These are phyloP conservation scores for Lactarius evosmus DNA, from an alignment of 768 basidiomycete genomes.

Conservation along the genomic window DNA sequence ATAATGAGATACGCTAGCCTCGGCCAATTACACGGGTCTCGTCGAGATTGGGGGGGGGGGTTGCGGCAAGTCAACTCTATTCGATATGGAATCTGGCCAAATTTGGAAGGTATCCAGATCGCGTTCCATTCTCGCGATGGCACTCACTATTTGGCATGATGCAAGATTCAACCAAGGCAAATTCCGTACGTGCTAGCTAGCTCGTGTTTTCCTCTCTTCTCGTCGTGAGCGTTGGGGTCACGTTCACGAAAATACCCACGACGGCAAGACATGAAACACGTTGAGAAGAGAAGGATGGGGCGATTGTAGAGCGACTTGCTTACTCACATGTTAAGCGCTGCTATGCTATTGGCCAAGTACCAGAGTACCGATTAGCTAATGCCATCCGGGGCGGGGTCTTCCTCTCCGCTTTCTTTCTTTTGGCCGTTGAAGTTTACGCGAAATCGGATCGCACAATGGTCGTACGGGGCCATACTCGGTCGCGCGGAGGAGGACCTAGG, in stretches of 20 bases:
- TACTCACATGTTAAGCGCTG: constrained; percentile 6
- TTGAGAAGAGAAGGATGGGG: constrained; percentile 7
- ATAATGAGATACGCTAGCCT: constrained; percentile 6
- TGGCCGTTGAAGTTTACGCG: constrained; percentile 11
- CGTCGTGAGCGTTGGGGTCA: constrained; percentile 3
- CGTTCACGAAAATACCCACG: constrained; percentile 3
- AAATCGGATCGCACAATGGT: constrained; percentile 24
- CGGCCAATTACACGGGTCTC: constrained; percentile 14
- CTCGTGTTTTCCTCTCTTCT: constrained; percentile 21
- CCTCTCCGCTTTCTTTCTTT: not conserved
- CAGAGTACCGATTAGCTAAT: constrained; percentile 20
- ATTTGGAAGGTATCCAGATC: constrained; percentile 20
- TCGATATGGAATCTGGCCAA: constrained; percentile 20
- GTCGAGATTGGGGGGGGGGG: not conserved
- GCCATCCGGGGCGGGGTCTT: constrained; percentile 11
- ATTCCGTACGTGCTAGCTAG: constrained; percentile 21
- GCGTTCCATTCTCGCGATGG: constrained; percentile 22
- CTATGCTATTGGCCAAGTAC: constrained; percentile 7
- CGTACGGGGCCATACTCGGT: constrained; percentile 20
- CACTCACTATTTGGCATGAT: constrained; percentile 26
- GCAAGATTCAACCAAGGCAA: constrained; percentile 16
- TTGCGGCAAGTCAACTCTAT: constrained; percentile 28
- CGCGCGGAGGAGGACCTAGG: constrained; percentile 11
- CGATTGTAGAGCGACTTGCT: constrained; percentile 12
- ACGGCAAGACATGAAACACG: constrained; percentile 21